These are phyloP conservation scores for Lupinus albus DNA, from an alignment of 306 rosid species.

Conservation along the genomic window DNA sequence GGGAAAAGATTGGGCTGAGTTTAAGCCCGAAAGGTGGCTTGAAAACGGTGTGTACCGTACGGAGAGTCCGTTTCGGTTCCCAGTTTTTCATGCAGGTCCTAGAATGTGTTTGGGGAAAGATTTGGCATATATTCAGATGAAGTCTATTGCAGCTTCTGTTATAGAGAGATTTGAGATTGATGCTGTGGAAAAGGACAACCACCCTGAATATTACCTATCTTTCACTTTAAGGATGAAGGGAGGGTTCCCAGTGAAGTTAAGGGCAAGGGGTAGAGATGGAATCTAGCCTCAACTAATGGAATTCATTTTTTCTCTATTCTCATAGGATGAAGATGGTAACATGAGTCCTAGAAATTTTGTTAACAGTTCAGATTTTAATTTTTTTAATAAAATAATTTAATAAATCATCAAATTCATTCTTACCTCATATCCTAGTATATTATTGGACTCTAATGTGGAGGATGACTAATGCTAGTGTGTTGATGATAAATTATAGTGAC, in stretches of 20 bases:
- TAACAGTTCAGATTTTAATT: no score
- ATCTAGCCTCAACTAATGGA: no score
- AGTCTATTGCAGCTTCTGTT: conserved; percentile 62
- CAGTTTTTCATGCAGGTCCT: conserved; percentile 70
- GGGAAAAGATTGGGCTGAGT: conserved; percentile 59
- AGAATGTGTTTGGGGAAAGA: conserved; percentile 69
- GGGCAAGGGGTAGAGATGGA: not conserved
- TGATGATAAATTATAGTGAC: no score
- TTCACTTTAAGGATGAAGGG: conserved; percentile 62
- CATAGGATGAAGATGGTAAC: no score
- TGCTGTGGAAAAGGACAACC: conserved; percentile 32
- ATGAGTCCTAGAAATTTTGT: no score
- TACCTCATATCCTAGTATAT: no score
- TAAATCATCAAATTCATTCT: no score
- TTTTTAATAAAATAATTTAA: no score
- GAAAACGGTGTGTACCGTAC: conserved; percentile 49
- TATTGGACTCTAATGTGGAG: no score
- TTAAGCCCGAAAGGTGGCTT: conserved; percentile 70
- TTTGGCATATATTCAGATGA: conserved; percentile 89
- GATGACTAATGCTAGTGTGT: not conserved
- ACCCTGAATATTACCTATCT: conserved; percentile 52
- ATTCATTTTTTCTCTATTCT: no score
- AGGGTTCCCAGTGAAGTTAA: conserved; percentile 46
- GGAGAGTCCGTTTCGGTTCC: conserved; percentile 58
- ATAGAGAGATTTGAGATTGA: conserved; percentile 55